Percentiles rank a stretch among this genome's conserved stretches.
Evolutionary conservation across 2,329 filamentous ascomycete species (phyloP).

Genomic region (Lachnellula cervina): DNA sequence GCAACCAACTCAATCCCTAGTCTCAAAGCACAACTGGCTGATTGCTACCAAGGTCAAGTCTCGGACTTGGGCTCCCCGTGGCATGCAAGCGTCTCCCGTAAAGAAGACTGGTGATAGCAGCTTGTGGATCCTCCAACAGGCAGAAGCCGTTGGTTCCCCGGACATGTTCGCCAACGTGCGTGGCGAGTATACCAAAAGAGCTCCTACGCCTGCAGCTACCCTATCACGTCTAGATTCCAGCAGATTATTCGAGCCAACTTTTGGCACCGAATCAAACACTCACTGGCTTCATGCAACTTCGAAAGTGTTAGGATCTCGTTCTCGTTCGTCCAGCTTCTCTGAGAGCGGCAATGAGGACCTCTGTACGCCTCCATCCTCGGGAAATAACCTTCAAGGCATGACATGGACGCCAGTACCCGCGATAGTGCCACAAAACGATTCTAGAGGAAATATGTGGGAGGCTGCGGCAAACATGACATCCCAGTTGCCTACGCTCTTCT

Average conservation of each 20-base stretch:
- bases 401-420: conserved; percentile 6
- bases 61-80: conserved; percentile 7
- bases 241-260: conserved; percentile 11
- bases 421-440: background rate
- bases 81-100: background rate
- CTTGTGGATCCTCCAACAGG: conserved; percentile 11
- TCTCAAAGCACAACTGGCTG: background rate
- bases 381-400: background rate
- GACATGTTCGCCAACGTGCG: conserved; percentile 18
- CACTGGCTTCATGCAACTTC: conserved; percentile 15
- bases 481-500: conserved; percentile 7
- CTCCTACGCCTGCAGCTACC: background rate
- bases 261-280: background rate
- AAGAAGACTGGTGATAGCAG: background rate
- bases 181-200: conserved; percentile 6
- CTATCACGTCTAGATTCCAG: conserved; percentile 15
- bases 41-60: background rate
- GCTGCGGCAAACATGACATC: background rate
- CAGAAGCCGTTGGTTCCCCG: background rate
- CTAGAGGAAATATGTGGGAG: conserved; percentile 16
- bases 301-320: background rate
- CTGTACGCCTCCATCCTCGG: background rate
- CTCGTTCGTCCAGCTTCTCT: background rate
- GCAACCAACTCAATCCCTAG: background rate
- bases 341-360: background rate